Evolutionary conservation across 2,329 filamentous ascomycete genomes (phyloP), one percentile per base, ranked within the genome.

Genomic region (Elsinoe australis): DNA sequence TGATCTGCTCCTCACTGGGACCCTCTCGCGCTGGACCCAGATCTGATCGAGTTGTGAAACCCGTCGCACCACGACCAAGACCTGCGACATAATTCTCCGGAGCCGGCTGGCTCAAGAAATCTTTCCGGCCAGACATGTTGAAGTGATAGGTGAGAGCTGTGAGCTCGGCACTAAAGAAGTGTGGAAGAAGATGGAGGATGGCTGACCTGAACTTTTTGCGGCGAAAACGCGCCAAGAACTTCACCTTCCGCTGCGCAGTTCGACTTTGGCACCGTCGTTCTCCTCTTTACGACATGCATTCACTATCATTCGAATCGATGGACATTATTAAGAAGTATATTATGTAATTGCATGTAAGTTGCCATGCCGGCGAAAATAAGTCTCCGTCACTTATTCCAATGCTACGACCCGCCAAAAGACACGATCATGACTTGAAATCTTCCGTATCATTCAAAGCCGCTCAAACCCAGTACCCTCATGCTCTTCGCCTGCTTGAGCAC

Each of bases 21-120:
- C 92, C 92, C 71, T 95, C 90, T 59, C 90, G 80, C 51, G 90
- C 90, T 44, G 94, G 92, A 50, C 94, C 92, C 50, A 98, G 75
- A 76, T 98, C 92, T 50, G 90, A 96, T 60, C 94, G 82, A 32
- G 92, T 98, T 12, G 92, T 96, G 71, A 98, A 98, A 52, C 94
- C 92, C 5, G 92, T 98, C 17, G 94, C 94, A 70, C 92, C 92
- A 75, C 94, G 85, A 69, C 92, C 92, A 54, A 98, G 82, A 78
- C 92, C 92, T 55, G 92, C 92, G 54, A 98, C 90, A 58, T 76
- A 76, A 64, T 76, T 76, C 58, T 75, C 73, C 35, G 73, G 73
- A 59, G 73, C 73, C 47, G 84, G 82, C 67, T 94, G 88, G 68
- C 78, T 89, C 52, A 96, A 69, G 61, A 96, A 96, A 68, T 95